phyloP scores from a whole-genome alignment of 2,329 filamentous ascomycete genomes.

The Gaeumannomyces tritici region DNA sequence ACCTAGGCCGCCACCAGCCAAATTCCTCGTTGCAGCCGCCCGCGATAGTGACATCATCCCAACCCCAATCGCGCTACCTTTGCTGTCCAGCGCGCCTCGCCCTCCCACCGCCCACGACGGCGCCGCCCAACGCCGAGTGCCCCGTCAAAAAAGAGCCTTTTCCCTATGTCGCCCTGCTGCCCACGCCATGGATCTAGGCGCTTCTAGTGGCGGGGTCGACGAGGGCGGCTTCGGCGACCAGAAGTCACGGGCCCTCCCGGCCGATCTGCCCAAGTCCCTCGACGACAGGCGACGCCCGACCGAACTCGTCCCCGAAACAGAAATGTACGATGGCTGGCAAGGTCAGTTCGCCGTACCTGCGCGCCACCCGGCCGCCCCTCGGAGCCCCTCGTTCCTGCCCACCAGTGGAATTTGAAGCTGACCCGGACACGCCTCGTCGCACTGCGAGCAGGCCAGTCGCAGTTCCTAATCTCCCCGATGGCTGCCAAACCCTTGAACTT shows the following conservation, averaged over 20 bases:
- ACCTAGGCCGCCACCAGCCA: neutral
- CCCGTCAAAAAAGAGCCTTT: too few species aligned
- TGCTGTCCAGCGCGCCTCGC: too few species aligned
- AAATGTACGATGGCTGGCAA: conserved; percentile 99
- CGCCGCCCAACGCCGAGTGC: too few species aligned
- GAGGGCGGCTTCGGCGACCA: conserved; percentile 12
- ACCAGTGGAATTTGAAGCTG: neutral
- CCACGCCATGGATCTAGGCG: conserved; percentile 2
- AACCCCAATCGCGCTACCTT: too few species aligned
- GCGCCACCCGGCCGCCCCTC: too few species aligned
- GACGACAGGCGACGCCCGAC: conserved; percentile 70
- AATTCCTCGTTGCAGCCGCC: neutral
- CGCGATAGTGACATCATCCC: neutral
- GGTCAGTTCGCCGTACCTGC: conserved; percentile 36
- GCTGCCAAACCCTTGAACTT: conserved; percentile 78
- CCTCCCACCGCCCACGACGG: too few species aligned
- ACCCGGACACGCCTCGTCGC: neutral
- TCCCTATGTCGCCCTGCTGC: neutral
- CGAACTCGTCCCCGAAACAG: conserved; percentile 69
- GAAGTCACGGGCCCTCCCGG: conserved; percentile 50
- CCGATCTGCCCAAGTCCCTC: conserved; percentile 82
- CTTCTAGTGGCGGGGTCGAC: conserved; percentile 3
- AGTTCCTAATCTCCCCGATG: conserved; percentile 83
- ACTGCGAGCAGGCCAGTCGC: conserved; percentile 66
- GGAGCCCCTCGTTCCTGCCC: too few species aligned